phyloP scores from a whole-genome alignment of 768 basidiomycete genomes.

The Lactarius akahatsu region DNA sequence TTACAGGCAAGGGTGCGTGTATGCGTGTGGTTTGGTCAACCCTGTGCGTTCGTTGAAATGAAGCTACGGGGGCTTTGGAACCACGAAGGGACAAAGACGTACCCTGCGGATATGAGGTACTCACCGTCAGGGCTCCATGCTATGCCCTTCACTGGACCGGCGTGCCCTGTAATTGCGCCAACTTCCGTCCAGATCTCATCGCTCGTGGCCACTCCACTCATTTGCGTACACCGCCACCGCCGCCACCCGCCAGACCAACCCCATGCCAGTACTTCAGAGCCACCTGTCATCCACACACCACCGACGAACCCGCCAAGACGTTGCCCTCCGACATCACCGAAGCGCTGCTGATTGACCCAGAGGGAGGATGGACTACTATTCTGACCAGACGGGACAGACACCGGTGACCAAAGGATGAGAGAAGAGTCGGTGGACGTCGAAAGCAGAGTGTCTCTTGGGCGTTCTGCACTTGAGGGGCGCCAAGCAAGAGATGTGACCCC shows the following conservation, averaged over 20 bases:
- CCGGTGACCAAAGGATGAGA: slow-evolving; percentile 90
- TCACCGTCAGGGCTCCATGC: slow-evolving; percentile 86
- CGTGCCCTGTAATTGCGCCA: slow-evolving; percentile 85
- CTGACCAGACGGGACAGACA: slow-evolving; percentile 43
- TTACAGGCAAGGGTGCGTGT: slow-evolving; percentile 57
- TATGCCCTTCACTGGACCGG: slow-evolving; percentile 72
- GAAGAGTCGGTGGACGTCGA: slow-evolving; percentile 96
- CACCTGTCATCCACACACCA: slow-evolving; percentile 71
- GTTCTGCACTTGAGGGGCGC: slow-evolving; percentile 47
- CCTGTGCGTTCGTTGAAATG: slow-evolving; percentile 40
- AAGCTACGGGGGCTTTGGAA: neutral
- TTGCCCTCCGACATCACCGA: slow-evolving; percentile 93
- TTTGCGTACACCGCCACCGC: slow-evolving; percentile 62
- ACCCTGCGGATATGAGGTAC: slow-evolving; percentile 87
- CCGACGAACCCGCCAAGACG: slow-evolving; percentile 91
- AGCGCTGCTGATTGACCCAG: slow-evolving; percentile 89
- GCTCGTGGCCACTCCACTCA: slow-evolving; percentile 20
- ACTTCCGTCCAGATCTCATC: slow-evolving; percentile 68
- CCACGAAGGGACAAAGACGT: slow-evolving; percentile 30
- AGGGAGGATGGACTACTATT: slow-evolving; percentile 55
- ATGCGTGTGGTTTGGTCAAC: slow-evolving; percentile 91
- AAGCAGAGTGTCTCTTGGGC: slow-evolving; percentile 55
- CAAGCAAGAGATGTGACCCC: slow-evolving; percentile 88
- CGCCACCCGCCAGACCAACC: slow-evolving; percentile 97
- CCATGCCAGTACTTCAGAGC: slow-evolving; percentile 71